These are phyloP conservation scores for Berberis thunbergii DNA, from an alignment of 164 flowering plant genomes.

Conservation along the genomic window DNA sequence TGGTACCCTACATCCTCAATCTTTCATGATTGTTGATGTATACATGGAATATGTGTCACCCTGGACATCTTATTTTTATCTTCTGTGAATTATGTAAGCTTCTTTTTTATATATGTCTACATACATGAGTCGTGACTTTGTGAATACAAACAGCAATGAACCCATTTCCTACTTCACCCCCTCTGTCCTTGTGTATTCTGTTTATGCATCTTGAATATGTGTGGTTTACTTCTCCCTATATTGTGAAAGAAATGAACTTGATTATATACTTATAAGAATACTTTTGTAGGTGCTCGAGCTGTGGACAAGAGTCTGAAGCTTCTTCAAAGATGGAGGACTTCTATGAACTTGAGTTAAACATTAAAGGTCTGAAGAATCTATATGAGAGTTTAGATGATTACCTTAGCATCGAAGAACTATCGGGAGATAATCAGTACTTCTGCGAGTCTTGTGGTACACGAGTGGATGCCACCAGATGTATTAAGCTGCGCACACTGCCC, in stretches of 20 bases:
- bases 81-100: too few species aligned
- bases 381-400: conserved; percentile 84
- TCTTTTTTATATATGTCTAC: too few species aligned
- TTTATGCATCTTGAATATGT: too few species aligned
- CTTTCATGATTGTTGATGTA: too few species aligned
- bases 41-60: too few species aligned
- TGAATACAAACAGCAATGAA: too few species aligned
- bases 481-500: conserved; percentile 80
- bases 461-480: conserved; percentile 86
- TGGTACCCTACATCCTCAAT: too few species aligned
- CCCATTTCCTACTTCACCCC: too few species aligned
- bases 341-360: conserved; percentile 85
- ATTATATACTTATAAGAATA: neutral
- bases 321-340: conserved; percentile 91
- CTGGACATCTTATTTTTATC: too few species aligned
- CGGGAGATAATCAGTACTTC: conserved; percentile 90
- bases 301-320: conserved; percentile 89
- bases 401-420: conserved; percentile 69
- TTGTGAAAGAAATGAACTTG: neutral
- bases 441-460: conserved; percentile 74
- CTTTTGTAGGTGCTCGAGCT: conserved; percentile 64
- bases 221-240: neutral
- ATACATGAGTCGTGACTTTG: too few species aligned
- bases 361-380: conserved; percentile 75
- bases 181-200: too few species aligned